Base-by-base conservation (phyloP, 176 grass and related monocot species). In the Aechmea fasciata region DNA sequence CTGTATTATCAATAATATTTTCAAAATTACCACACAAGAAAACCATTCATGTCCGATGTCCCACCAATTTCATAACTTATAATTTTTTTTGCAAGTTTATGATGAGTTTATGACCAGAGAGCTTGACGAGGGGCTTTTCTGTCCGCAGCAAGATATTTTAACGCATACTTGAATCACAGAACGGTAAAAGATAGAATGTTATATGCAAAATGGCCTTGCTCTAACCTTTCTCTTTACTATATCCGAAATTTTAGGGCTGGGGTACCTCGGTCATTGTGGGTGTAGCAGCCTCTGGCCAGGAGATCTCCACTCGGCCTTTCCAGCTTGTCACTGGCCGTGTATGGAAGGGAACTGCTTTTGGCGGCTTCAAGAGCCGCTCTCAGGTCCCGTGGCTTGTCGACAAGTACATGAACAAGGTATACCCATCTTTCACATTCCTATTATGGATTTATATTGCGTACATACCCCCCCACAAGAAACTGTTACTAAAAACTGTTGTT, bases 291-390 rank as follows among this genome's bases (percentile, higher is more conserved):
- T 99, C 94, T 73, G 94, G 94, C 50, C 89, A 99, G 79, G 89
- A 99, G 80, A 99, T 99, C 11, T 28, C 83, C 8, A 99, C 94
- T 2, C 77, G 89, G 1, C 94, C 94, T 47, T 99, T 99, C 82
- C 94, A 93, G 80, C 84, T 99, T 0, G 94, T 99, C 52, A 99
- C 87, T 2, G 89, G 94, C 0, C 89, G 89, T 73, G 89, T 99
- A 3, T 99, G 94, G 89, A 99, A 93, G 74, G 94, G 94, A 79
- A 99, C 94, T 79, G 94, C 89, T 73, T 99, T 99, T 6, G 94
- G 94, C 0, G 89, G 94, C 63, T 99, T 99, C 79, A 99, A 99
- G 84, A 99, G 94, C 63, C 86, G 94, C 10, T 85, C 82, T 63
- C 94, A 99, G 47, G 94, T 99, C 63, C 94, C 89, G 11, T 88